phyloP scores from a whole-genome alignment of 345 rosid species.

The Orychophragmus violaceus region DNA sequence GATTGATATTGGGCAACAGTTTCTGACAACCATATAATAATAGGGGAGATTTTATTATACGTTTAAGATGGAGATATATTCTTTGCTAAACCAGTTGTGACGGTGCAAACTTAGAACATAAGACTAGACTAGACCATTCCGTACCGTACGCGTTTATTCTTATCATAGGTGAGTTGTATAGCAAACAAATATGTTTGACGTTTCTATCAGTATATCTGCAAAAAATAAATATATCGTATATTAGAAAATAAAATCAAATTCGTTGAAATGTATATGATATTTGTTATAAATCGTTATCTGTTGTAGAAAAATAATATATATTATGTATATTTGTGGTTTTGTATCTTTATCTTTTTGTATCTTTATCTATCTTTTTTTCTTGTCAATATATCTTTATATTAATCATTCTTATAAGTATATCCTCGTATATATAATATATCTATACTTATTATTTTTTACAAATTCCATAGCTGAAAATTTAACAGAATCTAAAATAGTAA shows the following conservation, averaged over 20 bases:
- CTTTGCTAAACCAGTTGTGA: neutral
- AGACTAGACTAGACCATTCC: neutral
- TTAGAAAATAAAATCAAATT: neutral
- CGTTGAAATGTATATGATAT: neutral
- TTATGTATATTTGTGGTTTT: too few relatives aligned
- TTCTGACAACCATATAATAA: too few relatives aligned
- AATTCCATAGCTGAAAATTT: too few relatives aligned
- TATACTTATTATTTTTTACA: neutral
- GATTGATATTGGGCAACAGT: too few relatives aligned
- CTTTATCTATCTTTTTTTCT: too few relatives aligned
- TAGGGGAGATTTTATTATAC: too few relatives aligned
- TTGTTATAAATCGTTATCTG: neutral
- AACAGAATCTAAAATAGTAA: neutral
- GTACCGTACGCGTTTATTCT: slow-evolving; percentile 21
- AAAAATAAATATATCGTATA: too few relatives aligned
- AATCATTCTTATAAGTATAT: too few relatives aligned
- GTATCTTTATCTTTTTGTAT: too few relatives aligned
- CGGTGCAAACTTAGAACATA: slow-evolving; percentile 7
- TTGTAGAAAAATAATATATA: neutral
- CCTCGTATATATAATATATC: neutral
- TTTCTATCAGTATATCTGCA: neutral
- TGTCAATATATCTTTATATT: too few relatives aligned
- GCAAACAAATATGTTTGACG: slow-evolving; percentile 1
- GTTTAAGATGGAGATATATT: too few relatives aligned
- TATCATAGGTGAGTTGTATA: slow-evolving; percentile 10